Evolutionary conservation across 2,329 filamentous ascomycete genomes (phyloP).

Genomic region (Ophiostoma sp.): DNA sequence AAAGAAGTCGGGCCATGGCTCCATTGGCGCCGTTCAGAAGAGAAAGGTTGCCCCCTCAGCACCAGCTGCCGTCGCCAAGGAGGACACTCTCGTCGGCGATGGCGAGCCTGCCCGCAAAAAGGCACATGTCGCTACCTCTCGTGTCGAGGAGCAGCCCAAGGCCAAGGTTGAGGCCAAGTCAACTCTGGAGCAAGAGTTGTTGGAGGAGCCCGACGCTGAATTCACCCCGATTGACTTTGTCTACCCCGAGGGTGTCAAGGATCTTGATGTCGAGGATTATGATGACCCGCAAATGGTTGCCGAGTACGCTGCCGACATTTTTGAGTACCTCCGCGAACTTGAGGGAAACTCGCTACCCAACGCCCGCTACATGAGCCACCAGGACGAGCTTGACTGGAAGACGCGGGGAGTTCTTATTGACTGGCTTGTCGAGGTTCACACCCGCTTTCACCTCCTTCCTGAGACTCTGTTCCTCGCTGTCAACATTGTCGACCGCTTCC

Average conservation of each 20-base stretch:
- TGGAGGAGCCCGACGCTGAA: conserved; percentile 30
- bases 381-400: conserved; percentile 96
- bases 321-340: conserved; percentile 86
- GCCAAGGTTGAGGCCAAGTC: conserved; percentile 35
- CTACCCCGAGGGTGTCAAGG: conserved; percentile 44
- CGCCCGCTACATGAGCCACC: conserved; percentile 89
- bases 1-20: conserved; percentile 69
- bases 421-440: conserved; percentile 98
- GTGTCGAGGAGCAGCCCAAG: conserved; percentile 47
- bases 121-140: conserved; percentile 44
- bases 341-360: conserved; percentile 78
- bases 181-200: conserved; percentile 32
- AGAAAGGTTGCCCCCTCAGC: conserved; percentile 49
- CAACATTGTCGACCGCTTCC: conserved; percentile 97
- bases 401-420: conserved; percentile 95
- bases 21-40: conserved; percentile 60
- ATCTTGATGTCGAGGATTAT: conserved; percentile 79
- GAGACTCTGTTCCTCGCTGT: conserved; percentile 95
- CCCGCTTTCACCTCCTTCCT: conserved; percentile 87
- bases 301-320: conserved; percentile 95
- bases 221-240: conserved; percentile 30
- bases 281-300: conserved; percentile 97
- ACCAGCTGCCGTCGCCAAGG: conserved; percentile 48
- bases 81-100: conserved; percentile 55
- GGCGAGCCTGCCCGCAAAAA: conserved; percentile 67